These are phyloP conservation scores for Peronospora belbahrii DNA, from an alignment of 352 stramenopile species.

Conservation along the genomic window DNA sequence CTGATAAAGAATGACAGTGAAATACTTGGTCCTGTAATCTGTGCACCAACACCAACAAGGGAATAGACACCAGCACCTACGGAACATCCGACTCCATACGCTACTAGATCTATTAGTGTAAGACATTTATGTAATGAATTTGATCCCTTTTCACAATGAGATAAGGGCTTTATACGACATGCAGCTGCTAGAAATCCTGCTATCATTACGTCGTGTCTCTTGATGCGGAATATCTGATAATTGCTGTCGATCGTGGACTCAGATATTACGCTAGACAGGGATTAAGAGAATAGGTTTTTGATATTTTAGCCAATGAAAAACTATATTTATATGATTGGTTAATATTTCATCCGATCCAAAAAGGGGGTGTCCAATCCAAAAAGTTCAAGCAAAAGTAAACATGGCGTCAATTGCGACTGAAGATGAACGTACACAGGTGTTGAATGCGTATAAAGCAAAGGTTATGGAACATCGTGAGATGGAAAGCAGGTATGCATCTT, in stretches of 20 bases:
- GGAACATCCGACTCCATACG: constrained; percentile 87
- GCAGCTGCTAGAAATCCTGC: constrained; percentile 59
- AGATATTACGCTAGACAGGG: constrained; percentile 1
- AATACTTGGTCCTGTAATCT: constrained; percentile 82
- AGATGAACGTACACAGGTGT: constrained; percentile 88
- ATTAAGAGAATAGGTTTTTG: background rate
- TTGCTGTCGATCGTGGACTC: too few species aligned
- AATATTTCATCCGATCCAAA: constrained; percentile 19
- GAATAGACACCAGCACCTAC: constrained; percentile 91
- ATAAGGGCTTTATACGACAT: constrained; percentile 62
- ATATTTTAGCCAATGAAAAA: constrained; percentile 15
- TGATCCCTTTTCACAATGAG: constrained; percentile 33
- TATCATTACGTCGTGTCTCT: too few species aligned
- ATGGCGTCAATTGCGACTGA: constrained; percentile 64
- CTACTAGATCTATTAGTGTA: constrained; percentile 68
- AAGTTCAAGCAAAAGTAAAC: constrained; percentile 3
- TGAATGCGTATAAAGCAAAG: constrained; percentile 93
- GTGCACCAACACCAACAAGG: constrained; percentile 77
- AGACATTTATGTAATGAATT: constrained; percentile 55
- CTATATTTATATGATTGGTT: constrained; percentile 4
- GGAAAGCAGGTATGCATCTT: constrained; percentile 80
- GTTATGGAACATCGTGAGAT: constrained; percentile 95
- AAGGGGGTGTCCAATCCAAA: constrained; percentile 8
- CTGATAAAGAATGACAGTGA: constrained; percentile 88
- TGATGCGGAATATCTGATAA: too few species aligned